Evolutionary conservation across 2,329 filamentous ascomycete genomes (phyloP).

Genomic region (Aspergillus ruber): DNA sequence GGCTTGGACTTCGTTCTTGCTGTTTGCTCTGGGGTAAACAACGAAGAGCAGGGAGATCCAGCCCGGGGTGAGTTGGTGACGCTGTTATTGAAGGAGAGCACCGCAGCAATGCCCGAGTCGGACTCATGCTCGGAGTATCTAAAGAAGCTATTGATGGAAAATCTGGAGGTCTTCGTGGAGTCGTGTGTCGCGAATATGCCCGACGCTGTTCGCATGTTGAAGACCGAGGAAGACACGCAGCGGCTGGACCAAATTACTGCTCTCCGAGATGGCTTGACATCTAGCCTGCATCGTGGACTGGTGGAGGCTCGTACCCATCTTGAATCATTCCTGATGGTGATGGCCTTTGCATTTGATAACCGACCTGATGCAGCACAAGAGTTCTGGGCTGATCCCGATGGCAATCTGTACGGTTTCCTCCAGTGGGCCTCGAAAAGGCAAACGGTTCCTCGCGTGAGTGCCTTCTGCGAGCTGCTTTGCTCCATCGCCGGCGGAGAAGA

Average conservation of each 20-base stretch:
- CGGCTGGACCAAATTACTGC: slow-evolving; percentile 41
- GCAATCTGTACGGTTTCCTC: slow-evolving; percentile 88
- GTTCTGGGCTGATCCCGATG: slow-evolving; percentile 89
- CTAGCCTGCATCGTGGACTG: slow-evolving; percentile 34
- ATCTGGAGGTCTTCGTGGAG: slow-evolving; percentile 81
- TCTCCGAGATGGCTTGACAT: slow-evolving; percentile 37
- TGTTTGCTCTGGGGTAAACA: slow-evolving; percentile 72
- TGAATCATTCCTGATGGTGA: slow-evolving; percentile 85
- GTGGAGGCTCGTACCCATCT: slow-evolving; percentile 54
- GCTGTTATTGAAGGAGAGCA: slow-evolving; percentile 75
- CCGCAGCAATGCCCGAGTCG: slow-evolving; percentile 60
- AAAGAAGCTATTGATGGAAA: slow-evolving; percentile 65
- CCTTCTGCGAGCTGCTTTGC: slow-evolving; percentile 93
- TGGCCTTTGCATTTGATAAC: slow-evolving; percentile 84
- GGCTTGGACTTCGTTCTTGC: slow-evolving; percentile 88
- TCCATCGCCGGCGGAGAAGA: slow-evolving; percentile 76
- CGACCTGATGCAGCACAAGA: slow-evolving; percentile 76
- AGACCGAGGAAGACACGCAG: slow-evolving; percentile 84
- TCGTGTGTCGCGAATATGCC: slow-evolving; percentile 93
- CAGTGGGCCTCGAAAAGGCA: slow-evolving; percentile 95
- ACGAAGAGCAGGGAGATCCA: slow-evolving; percentile 80
- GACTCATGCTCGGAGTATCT: slow-evolving; percentile 66
- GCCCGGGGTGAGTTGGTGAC: slow-evolving; percentile 74
- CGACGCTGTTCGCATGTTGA: slow-evolving; percentile 78
- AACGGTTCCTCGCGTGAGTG: slow-evolving; percentile 90